Base-by-base conservation (phyloP, 805 yeast species). In the Cephaloascus fragrans region DNA sequence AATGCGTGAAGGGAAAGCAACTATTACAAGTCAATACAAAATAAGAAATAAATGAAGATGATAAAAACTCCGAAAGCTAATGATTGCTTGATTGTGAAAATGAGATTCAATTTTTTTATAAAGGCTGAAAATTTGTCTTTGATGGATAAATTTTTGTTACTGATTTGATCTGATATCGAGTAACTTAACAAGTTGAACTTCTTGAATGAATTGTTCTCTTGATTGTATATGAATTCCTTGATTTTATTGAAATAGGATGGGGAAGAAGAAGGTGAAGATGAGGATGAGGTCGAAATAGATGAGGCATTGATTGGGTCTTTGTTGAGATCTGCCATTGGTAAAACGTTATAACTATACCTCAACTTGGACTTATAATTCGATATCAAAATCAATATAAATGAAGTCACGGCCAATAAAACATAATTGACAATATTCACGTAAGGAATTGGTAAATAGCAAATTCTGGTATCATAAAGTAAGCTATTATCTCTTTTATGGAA, bases 401-500 rank as follows among this genome's bases (percentile, higher is more conserved):
- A n/a, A 9, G n/a, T n/a, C 8, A 31, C 56, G 2, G 74, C 68
- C 38, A 62, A 47, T 3, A 52, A 35, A 2, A 65, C 56, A 47
- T 72, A 72, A 39, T 54, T 43, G 9, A 51, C 44, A 1, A 70
- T 56, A 41, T 69, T 69, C 26, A 55, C 40, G 46, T 71, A 71
- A 4, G 78, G 77, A 4, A 57, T 56, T 3, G 71, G 73, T 26
- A 69, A 49, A 49, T 65, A 66, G 48, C 78, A 72, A 19, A 70
- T 51, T 17, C 57, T 48, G 16, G 72, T 67, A n/a, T 51, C 47
- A 47, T 61, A 68, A 26, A 46, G 41, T 40, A 20, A 34, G 18
- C 19, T 32, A 32, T 12, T 40, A 43, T 31, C 33, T 12, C 19
- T 38, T 4, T 35, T 36, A 2, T 41, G 32, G 41, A 49, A 55